Evolutionary conservation across 257 asterid genomes (phyloP), one percentile per base, ranked within the genome.

Genomic region (Plantago ovata): DNA sequence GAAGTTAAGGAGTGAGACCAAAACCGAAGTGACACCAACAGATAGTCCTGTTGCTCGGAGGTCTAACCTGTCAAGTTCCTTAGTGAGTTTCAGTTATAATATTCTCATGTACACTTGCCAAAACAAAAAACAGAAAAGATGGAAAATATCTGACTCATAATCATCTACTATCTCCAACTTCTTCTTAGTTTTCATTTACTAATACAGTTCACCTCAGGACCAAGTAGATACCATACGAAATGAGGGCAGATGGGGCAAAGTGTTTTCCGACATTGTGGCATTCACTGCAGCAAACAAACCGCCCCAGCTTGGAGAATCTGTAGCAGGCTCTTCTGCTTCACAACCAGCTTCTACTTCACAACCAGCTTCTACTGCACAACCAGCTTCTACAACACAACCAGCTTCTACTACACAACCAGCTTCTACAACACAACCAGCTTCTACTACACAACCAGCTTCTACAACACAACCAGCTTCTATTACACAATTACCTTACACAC

Each of bases 261-360:
- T 50, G 21, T 50, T 50, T 16, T 61, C 95, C 38, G 96, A 85
- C 55, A 71, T 88, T 63, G 68, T 85, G 47, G 65, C 93, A 3
- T 76, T 69, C 76, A 86, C 94, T 39, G 81, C 93, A 48, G 14
- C 85, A 45, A 40, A 71, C 38, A 88, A 88, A 77, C 77, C 55
- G 60, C 79, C 73, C 64, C 75, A 68, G 9, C 58, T 53, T 10
- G 58, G 68, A 6, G 85, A 85, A 14, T 38, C 86, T 38, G 16
- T 61, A 21, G 16, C 76, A 40, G 48, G 38, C 58, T 52, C 78
- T 53, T 61, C 70, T 9, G 14, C 49, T 3, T 44, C 49, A 44
- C 20, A 13, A 44, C 19, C 7, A 28, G 7, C 36, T 28, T 28
- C 36, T n/a, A n/a, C 49, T 3, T 44, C 49, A 44, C 20, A 13